Evolutionary conservation across 75 land plant genomes (phyloP).

Genomic region (Cryptomeria japonica): DNA sequence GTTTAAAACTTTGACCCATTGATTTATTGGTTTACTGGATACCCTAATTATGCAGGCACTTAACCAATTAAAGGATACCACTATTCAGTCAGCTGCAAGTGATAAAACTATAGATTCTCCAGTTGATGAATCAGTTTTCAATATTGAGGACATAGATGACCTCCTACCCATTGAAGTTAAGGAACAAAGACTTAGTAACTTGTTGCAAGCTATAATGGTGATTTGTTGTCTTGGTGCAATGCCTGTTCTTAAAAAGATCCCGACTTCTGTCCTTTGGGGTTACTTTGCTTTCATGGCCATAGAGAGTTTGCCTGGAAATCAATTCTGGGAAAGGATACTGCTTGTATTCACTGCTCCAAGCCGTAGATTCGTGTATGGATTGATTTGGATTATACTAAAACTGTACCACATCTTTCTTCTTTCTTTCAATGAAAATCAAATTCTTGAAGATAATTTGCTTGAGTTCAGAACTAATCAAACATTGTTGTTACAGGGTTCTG

Average conservation of each 20-base stretch:
- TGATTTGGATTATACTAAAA: background rate
- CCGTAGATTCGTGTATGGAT: slow-evolving; percentile 72
- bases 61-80: slow-evolving; percentile 65
- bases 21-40: background rate
- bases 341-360: slow-evolving; percentile 80
- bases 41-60: slow-evolving; percentile 39
- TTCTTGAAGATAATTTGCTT: background rate
- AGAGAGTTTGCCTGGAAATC: slow-evolving; percentile 96
- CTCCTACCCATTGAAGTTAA: slow-evolving; percentile 88
- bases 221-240: slow-evolving; percentile 90
- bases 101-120: slow-evolving; percentile 54
- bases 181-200: slow-evolving; percentile 86
- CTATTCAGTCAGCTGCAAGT: slow-evolving; percentile 57
- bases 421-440: background rate
- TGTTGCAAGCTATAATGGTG: slow-evolving; percentile 77
- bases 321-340: slow-evolving; percentile 91
- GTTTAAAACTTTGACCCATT: background rate
- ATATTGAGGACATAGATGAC: slow-evolving; percentile 86
- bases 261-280: slow-evolving; percentile 91
- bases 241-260: slow-evolving; percentile 82
- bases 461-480: background rate
- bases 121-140: slow-evolving; percentile 71
- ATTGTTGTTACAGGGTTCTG: slow-evolving; percentile 50
- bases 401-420: background rate
- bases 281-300: slow-evolving; percentile 99